Evolutionary conservation across 75 land plant species (phyloP), one percentile per base, ranked within the genome.

Genomic region (Isoetes taiwanensis): DNA sequence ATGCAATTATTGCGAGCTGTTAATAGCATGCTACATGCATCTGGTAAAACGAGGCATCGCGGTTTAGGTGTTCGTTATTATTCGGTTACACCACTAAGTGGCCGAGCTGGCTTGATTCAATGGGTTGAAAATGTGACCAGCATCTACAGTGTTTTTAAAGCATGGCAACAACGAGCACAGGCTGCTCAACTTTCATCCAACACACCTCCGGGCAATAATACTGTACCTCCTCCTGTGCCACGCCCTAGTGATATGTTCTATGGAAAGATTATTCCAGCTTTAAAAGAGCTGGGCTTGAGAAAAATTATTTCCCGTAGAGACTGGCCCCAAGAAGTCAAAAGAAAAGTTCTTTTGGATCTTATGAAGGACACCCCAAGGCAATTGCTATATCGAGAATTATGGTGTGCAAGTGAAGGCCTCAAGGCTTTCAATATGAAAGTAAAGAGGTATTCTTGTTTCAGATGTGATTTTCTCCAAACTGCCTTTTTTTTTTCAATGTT

Each of bases 241-340:
- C 80, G 99, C 11, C 99, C 99, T 30, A 85, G 84, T 71, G 99
- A 94, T 61, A 83, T 94, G 84, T 94, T 85, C 52, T 94, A 94
- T 76, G 99, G 99, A 4, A 94, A 94, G 65, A 82, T 94, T 41
- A 91, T 94, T 73, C 99, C 99, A 27, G 99, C 96, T 55, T 77
- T 94, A n/a, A 94, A 85, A 64, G 99, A 94, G 57, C 88, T 82
- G 69, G 99, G 96, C 3, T 78, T 94, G 52, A 68, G 91, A 32
- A 81, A 78, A 80, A 96, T 89, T n/a, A 84, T 90, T 39, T 94
- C 99, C 38, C 69, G 99, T 23, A 81, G 86, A 54, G 99, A 94
- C 62, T 94, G 99, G 99, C 99, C 99, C 27, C 99, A 84, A 55
- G 99, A 94, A 32, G 99, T 94, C 19, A 94, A 94, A 62, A 72